phyloP scores from a whole-genome alignment of 2,329 filamentous ascomycete species.

The Gremmenia infestans region DNA sequence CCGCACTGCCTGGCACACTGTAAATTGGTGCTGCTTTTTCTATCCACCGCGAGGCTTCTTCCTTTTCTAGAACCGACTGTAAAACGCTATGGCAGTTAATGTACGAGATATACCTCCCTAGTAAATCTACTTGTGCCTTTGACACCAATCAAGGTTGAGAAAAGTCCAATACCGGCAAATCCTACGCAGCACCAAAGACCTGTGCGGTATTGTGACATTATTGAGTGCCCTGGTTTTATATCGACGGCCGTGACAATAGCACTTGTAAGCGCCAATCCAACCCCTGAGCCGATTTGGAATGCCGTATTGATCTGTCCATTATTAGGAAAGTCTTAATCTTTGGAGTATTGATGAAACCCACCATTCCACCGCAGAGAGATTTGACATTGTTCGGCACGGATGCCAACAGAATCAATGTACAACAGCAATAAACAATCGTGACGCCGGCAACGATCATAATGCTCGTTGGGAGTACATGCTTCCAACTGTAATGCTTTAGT shows the following conservation, averaged over 20 bases:
- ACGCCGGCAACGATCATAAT: constrained; percentile 38
- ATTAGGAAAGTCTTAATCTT: too few relatives aligned
- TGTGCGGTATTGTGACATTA: constrained; percentile 34
- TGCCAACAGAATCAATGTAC: constrained; percentile 37
- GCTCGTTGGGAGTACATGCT: constrained; percentile 23
- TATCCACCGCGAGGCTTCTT: too few relatives aligned
- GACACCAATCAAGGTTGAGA: constrained; percentile 23
- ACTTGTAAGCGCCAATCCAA: constrained; percentile 36
- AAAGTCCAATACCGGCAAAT: constrained; percentile 34
- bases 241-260: constrained; percentile 37
- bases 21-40: too few relatives aligned
- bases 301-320: constrained; percentile 35
- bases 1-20: too few relatives aligned
- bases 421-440: constrained; percentile 38
- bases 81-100: too few relatives aligned
- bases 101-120: too few relatives aligned
- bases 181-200: constrained; percentile 39
- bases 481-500: too few relatives aligned
- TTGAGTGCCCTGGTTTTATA: constrained; percentile 32
- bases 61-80: too few relatives aligned
- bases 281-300: constrained; percentile 39
- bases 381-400: constrained; percentile 38
- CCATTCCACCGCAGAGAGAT: constrained; percentile 36
- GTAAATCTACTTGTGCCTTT: constrained; percentile 7
- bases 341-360: too few relatives aligned